These are phyloP conservation scores for Cercospora citrullina DNA, from an alignment of 2,329 filamentous ascomycete species.

Conservation along the genomic window DNA sequence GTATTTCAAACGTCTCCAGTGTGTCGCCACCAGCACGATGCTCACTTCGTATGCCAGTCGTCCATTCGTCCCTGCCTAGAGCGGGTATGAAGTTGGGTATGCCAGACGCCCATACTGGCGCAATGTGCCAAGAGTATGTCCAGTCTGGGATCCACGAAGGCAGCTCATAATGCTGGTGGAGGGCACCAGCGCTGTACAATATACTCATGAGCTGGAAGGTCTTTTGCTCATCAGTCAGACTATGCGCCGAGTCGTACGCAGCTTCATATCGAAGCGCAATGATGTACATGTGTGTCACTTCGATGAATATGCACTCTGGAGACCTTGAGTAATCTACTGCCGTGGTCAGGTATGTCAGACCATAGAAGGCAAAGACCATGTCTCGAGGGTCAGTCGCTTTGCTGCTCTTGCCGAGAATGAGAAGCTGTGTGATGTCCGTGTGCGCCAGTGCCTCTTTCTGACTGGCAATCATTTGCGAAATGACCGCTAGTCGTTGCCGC, in stretches of 20 bases:
- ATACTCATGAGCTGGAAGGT: constrained; percentile 36
- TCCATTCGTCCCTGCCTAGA: constrained; percentile 30
- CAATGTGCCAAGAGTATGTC: constrained; percentile 34
- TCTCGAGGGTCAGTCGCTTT: constrained; percentile 35
- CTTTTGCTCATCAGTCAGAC: constrained; percentile 28
- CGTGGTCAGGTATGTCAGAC: constrained; percentile 31
- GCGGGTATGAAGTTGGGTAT: constrained; percentile 28
- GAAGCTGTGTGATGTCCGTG: constrained; percentile 35
- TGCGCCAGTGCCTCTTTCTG: constrained; percentile 30
- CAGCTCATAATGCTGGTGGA: constrained; percentile 34
- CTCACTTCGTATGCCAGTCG: constrained; percentile 29
- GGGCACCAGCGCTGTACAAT: constrained; percentile 34
- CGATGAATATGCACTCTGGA: constrained; percentile 30
- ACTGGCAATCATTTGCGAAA: constrained; percentile 35
- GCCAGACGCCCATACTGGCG: constrained; percentile 34
- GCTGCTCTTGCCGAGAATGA: constrained; percentile 37
- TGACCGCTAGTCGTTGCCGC: constrained; percentile 36
- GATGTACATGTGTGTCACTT: constrained; percentile 34
- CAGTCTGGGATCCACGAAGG: constrained; percentile 40
- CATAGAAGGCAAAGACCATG: constrained; percentile 37
- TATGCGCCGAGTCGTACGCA: constrained; percentile 30
- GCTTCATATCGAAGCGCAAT: constrained; percentile 30
- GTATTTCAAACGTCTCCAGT: constrained; percentile 32
- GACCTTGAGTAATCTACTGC: constrained; percentile 29
- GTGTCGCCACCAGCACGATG: constrained; percentile 33